Evolutionary conservation across 352 stramenopile genomes (phyloP).

Genomic region (Globisporangium sylvaticum): DNA sequence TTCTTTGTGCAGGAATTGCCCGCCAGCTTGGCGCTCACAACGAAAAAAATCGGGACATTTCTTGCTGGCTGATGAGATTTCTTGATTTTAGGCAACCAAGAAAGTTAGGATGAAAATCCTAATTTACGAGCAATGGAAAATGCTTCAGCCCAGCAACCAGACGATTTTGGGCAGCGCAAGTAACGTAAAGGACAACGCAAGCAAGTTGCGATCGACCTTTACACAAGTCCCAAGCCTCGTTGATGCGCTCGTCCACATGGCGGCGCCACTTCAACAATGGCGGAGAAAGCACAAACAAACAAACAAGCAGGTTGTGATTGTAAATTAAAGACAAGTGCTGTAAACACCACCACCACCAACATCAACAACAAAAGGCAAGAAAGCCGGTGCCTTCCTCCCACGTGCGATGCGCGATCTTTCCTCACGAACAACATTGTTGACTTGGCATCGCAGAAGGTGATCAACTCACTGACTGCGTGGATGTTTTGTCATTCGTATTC

Average conservation of each 20-base stretch:
- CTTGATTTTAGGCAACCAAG: neutral
- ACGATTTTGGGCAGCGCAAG: no score
- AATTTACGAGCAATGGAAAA: neutral
- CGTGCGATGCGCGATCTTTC: neutral
- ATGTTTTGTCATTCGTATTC: neutral
- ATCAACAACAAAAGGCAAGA: neutral
- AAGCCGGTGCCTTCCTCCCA: neutral
- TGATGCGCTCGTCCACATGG: conserved; percentile 3
- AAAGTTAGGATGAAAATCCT: neutral
- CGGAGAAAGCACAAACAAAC: neutral
- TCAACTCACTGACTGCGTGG: neutral
- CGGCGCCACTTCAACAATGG: neutral
- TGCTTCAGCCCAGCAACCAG: neutral
- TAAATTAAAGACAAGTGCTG: no score
- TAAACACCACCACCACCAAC: neutral
- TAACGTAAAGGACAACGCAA: no score
- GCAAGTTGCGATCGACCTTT: no score
- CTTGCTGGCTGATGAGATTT: neutral
- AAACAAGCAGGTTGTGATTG: neutral
- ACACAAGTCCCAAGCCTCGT: neutral
- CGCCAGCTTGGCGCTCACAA: no score
- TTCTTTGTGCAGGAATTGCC: no score
- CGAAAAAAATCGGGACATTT: no score
- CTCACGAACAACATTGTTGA: neutral
- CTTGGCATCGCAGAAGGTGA: neutral